Evolutionary conservation across 768 basidiomycete species (phyloP).

Genomic region (Flagelloscypha sp.): DNA sequence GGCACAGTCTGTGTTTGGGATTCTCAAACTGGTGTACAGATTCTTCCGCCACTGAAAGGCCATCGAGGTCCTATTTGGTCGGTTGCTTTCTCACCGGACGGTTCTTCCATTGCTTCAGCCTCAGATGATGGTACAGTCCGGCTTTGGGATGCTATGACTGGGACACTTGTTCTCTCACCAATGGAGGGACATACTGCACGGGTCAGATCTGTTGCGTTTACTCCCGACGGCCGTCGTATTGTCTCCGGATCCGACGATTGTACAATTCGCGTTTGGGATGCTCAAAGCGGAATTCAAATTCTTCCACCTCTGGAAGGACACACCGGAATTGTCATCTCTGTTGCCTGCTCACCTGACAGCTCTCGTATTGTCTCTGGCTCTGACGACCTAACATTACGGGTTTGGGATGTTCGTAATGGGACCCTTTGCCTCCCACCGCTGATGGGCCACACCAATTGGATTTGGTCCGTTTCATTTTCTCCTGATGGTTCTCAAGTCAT

Average conservation of each 20-base stretch:
- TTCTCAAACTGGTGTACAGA: conserved; percentile 16
- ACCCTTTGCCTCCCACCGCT: not conserved
- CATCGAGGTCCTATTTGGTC: conserved; percentile 11
- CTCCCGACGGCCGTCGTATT: conserved; percentile 11
- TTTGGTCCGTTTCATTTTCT: conserved; percentile 7
- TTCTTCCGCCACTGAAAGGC: conserved; percentile 6
- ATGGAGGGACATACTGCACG: conserved; percentile 13
- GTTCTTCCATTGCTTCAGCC: conserved; percentile 9
- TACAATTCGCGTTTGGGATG: conserved; percentile 16
- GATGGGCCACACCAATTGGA: not conserved
- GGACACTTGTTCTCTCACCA: conserved; percentile 5
- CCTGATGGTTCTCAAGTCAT: conserved; percentile 7
- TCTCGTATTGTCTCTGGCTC: conserved; percentile 3
- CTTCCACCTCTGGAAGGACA: conserved; percentile 1
- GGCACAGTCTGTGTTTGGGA: conserved; percentile 29
- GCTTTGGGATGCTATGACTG: conserved; percentile 13
- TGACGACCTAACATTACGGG: not conserved
- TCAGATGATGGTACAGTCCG: conserved; percentile 14
- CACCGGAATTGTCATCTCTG: not conserved
- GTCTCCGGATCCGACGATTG: conserved; percentile 13
- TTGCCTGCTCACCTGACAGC: conserved; percentile 5
- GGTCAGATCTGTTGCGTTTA: conserved; percentile 13
- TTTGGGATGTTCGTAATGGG: conserved; percentile 8
- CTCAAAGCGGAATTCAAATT: conserved; percentile 10
- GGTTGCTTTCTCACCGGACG: conserved; percentile 15